These are phyloP conservation scores for Blastomyces silverae DNA, from an alignment of 2,329 filamentous ascomycete species.

Conservation along the genomic window DNA sequence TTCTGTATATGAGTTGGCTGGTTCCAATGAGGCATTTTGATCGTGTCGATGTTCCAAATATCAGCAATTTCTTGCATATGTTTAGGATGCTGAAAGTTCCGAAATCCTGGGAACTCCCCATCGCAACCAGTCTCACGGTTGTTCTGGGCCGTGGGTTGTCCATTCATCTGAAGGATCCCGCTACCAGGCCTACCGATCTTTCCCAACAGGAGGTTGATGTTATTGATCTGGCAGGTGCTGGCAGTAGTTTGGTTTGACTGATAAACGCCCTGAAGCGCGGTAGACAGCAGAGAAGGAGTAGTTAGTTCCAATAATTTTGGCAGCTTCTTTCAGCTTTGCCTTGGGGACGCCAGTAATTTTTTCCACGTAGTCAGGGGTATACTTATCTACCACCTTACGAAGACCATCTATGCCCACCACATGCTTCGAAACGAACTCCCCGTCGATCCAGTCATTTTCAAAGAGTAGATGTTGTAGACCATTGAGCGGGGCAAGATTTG, in stretches of 20 bases:
- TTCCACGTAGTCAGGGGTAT: conserved; percentile 31
- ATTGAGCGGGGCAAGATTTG: conserved; percentile 36
- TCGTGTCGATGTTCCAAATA: conserved; percentile 34
- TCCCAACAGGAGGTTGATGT: conserved; percentile 37
- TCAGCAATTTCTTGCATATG: conserved; percentile 36
- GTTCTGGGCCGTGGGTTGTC: conserved; percentile 39
- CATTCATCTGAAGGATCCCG: conserved; percentile 38
- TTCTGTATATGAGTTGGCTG: conserved; percentile 35
- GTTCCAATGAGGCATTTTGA: conserved; percentile 36
- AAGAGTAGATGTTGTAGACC: conserved; percentile 36
- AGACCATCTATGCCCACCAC: conserved; percentile 29
- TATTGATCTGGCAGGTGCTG: conserved; percentile 38
- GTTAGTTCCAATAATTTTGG: conserved; percentile 32
- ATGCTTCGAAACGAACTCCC: conserved; percentile 29
- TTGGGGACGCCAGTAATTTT: conserved; percentile 34
- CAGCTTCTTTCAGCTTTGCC: conserved; percentile 29
- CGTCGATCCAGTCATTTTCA: conserved; percentile 33
- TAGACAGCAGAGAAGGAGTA: conserved; percentile 31
- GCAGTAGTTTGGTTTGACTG: conserved; percentile 40
- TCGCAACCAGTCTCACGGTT: conserved; percentile 38
- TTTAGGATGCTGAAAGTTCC: conserved; percentile 31
- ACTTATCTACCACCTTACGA: conserved; percentile 27
- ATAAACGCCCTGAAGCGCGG: conserved; percentile 38
- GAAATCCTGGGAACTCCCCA: conserved; percentile 36
- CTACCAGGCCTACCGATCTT: conserved; percentile 33